Conservation (phyloP, 768 basidiomycete species). For the Termitomyces sp. region DNA sequence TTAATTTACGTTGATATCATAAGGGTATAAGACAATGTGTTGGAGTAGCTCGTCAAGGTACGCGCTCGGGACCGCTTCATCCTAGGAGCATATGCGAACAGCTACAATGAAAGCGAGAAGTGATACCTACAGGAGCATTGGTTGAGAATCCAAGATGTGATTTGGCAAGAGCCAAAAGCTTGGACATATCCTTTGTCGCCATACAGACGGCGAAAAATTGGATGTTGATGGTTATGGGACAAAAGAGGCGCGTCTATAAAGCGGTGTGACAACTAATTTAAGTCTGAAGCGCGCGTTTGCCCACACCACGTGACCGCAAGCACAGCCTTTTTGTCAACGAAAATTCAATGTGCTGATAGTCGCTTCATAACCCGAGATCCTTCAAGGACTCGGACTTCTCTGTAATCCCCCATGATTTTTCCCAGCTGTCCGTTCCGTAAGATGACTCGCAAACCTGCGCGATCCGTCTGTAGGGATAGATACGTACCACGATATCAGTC, state of each 20-base stretch:
- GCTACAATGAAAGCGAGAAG: neutral
- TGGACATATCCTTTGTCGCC: neutral
- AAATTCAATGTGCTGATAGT: neutral
- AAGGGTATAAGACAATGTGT: slow-evolving; percentile 26
- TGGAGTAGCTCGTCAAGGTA: slow-evolving; percentile 31
- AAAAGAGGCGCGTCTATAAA: neutral
- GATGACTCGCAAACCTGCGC: neutral
- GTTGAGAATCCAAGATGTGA: slow-evolving; percentile 7
- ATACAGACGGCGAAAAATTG: slow-evolving; percentile 1
- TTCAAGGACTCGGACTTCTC: slow-evolving; percentile 8
- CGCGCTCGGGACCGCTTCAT: slow-evolving; percentile 21
- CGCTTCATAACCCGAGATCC: neutral
- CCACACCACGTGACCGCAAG: neutral
- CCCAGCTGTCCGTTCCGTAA: slow-evolving; percentile 6
- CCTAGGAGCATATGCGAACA: neutral
- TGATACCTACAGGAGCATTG: slow-evolving; percentile 8
- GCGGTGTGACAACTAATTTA: slow-evolving; percentile 7
- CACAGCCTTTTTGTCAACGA: neutral
- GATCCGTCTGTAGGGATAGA: slow-evolving; percentile 12
- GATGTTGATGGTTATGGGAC: neutral
- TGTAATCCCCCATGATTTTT: slow-evolving; percentile 9
- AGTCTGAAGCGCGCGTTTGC: neutral
- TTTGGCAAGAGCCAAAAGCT: slow-evolving; percentile 9
- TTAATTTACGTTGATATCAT: slow-evolving; percentile 28
- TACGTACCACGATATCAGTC: slow-evolving; percentile 20